Conservation (phyloP, 148 eudicot species). For the Rhododendron vialii region DNA sequence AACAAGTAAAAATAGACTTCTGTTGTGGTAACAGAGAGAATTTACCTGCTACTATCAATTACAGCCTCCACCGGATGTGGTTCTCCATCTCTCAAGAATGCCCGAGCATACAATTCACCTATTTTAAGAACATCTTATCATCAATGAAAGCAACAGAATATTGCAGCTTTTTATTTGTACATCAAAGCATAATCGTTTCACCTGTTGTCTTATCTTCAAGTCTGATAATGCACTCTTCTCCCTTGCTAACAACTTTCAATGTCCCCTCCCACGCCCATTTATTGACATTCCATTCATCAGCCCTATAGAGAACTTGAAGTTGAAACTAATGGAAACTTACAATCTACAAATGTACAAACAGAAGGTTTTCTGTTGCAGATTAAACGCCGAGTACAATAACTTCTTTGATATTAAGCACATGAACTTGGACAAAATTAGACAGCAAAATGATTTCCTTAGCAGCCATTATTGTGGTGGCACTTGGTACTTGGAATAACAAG, state of each 20-base stretch:
- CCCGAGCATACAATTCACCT: constrained; percentile 96
- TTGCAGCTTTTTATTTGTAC: background rate
- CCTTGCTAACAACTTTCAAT: constrained; percentile 85
- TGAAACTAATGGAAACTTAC: constrained; percentile 3
- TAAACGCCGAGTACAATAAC: background rate
- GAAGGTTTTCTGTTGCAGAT: background rate
- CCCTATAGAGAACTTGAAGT: constrained; percentile 41
- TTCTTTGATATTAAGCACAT: background rate
- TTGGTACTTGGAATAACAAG: background rate
- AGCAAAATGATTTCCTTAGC: background rate
- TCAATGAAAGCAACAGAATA: constrained; percentile 5
- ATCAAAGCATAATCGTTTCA: constrained; percentile 12
- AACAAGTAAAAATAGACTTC: background rate
- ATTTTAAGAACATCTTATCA: constrained; percentile 2
- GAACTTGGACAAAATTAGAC: background rate
- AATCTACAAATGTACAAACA: background rate
- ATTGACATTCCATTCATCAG: constrained; percentile 99
- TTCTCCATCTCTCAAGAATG: constrained; percentile 89
- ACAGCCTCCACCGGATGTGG: constrained; percentile 96
- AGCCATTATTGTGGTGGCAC: background rate
- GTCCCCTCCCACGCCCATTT: constrained; percentile 99
- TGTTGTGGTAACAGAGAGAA: background rate
- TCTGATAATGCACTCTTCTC: constrained; percentile 91
- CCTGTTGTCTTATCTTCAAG: constrained; percentile 93
- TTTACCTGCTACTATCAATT: constrained; percentile 94